Evolutionary conservation across 179 eudicot species (phyloP), one percentile per base, ranked within the genome.

Genomic region (Gypsophila paniculata): DNA sequence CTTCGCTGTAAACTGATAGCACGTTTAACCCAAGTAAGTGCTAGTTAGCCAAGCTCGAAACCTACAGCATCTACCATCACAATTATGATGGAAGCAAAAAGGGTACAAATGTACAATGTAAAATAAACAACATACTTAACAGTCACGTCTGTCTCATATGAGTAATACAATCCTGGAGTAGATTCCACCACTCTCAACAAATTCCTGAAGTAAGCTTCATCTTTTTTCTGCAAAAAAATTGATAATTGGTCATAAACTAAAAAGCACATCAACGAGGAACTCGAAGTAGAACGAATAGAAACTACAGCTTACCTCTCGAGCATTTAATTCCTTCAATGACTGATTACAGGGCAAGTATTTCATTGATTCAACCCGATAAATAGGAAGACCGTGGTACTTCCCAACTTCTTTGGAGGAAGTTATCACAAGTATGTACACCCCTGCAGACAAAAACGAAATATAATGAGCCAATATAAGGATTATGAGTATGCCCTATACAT

Each of bases 91-190:
- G 65, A 39, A 49, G 42, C 19, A 5, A 52, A n/a, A n/a, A n/a
- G n/a, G n/a, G n/a, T n/a, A n/a, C n/a, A 5, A 48, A 6, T 12
- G 53, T 65, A 58, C 19, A 32, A 61, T 29, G 13, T 4, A 53
- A 25, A 34, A 55, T 61, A 29, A 46, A 71, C 59, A 62, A 76
- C 92, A 67, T 86, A 94, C 97, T 90, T 94, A 78, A 94, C 59
- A 53, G 99, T 88, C 66, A 91, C 81, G 79, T 94, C 99, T 70
- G 99, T 91, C 76, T 85, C 97, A 70, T 88, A 94, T 36, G 99
- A 94, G 82, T 91, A 91, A 79, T 94, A 94, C 79, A 91, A 84
- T 72, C 99, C 94, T 18, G 97, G 94, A 76, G 99, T 91, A 69
- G 92, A 84, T 82, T 94, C 99, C 82, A 94, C 88, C 73, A 82